Conservation (phyloP, 768 basidiomycete species). For the Chiua virens region DNA sequence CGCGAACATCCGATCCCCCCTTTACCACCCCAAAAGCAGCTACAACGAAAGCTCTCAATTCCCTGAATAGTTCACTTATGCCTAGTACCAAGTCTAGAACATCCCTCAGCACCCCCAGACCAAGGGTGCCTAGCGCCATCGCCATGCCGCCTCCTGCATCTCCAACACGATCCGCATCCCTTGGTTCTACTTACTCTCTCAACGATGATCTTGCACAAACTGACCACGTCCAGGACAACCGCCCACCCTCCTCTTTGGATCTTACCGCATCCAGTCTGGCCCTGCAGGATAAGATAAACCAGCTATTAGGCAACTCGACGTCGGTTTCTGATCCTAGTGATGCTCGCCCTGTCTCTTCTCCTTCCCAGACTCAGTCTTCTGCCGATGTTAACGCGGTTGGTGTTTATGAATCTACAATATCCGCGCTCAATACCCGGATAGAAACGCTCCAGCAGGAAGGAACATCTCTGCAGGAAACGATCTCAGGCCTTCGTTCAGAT, state of each 20-base stretch:
- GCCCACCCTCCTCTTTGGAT: slow-evolving; percentile 31
- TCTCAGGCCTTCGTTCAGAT: slow-evolving; percentile 24
- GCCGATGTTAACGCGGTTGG: slow-evolving; percentile 13
- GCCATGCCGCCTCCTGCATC: slow-evolving; percentile 83
- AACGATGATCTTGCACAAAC: slow-evolving; percentile 29
- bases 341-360: slow-evolving; percentile 15
- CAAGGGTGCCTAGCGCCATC: slow-evolving; percentile 67
- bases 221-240: slow-evolving; percentile 9
- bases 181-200: slow-evolving; percentile 39
- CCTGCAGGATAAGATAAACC: slow-evolving; percentile 51
- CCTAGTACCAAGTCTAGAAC: slow-evolving; percentile 32
- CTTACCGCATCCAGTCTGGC: slow-evolving; percentile 40
- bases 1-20: slow-evolving; percentile 49
- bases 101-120: slow-evolving; percentile 53
- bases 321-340: slow-evolving; percentile 11
- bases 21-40: slow-evolving; percentile 67
- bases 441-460: slow-evolving; percentile 73
- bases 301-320: slow-evolving; percentile 36
- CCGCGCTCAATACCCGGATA: slow-evolving; percentile 38
- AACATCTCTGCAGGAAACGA: slow-evolving; percentile 47
- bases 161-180: slow-evolving; percentile 40
- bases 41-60: slow-evolving; percentile 28
- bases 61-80: slow-evolving; percentile 12
- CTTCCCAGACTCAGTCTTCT: slow-evolving; percentile 43
- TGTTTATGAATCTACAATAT: slow-evolving; percentile 16